Base-by-base conservation (phyloP, 106 monocot genomes). In the Phalaenopsis aphrodite region DNA sequence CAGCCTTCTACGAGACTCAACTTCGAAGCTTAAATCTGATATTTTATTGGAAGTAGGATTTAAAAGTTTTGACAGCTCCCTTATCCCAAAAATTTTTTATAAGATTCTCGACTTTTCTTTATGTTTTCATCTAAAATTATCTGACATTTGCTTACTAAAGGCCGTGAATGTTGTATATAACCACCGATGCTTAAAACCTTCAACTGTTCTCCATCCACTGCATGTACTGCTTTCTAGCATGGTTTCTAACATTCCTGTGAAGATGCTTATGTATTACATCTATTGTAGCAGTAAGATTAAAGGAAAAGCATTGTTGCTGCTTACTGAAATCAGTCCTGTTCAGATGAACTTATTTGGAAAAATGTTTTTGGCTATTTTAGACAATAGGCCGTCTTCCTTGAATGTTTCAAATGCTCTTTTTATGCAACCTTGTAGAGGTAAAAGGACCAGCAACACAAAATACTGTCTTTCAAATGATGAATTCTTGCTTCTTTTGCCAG, bases 401-500 rank as follows among this genome's bases (percentile, higher is more conserved):
- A 56, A 64, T 82, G 65, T 66, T 75, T 81, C 85, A 76, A 76
- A 75, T 57, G 56, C 23, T 77, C 58, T 36, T 82, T 48, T 48
- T 58, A 77, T 42, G 43, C 58, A 45, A 15, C 56, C 73, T 67
- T 79, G 58, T 43, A 69, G 41, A 48, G 72, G 75, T 8, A 37
- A 56, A 49, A 78, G 19, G 79, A 41, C 24, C 47, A 41, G 45
- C 24, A 78, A 84, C 30, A 75, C 19, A 78, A 80, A 71, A 10
- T 8, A 41, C 78, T 16, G 16, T 37, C 57, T 87, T 75, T 87
- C 85, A 41, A 80, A 88, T 47, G 88, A 89, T 83, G 90, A 89
- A 56, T 86, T 82, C 75, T 21, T 98, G 36, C 77, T 91, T 82
- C 81, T 98, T 67, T 76, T 98, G 74, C 98, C 98, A 83, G 84